Conservation (phyloP, 176 grass and related monocot genomes). For the Melocanna baccifera region DNA sequence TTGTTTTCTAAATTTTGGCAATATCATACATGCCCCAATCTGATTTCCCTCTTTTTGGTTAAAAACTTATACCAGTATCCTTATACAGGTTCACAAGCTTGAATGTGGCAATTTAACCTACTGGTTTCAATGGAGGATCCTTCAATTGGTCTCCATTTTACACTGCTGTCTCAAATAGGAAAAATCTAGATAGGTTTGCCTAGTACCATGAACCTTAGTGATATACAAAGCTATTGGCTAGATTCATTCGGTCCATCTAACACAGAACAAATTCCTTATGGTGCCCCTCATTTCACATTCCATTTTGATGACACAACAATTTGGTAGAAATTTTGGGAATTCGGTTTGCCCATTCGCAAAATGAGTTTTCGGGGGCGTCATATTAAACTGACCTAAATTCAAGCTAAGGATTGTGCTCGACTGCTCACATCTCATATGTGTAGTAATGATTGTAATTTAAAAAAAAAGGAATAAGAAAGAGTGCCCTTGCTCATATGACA, state of each 20-base stretch:
- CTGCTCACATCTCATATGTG: background rate
- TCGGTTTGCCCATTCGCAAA: background rate
- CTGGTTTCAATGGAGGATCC: background rate
- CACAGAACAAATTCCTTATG: background rate
- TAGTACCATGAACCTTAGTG: constrained; percentile 14
- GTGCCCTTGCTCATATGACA: background rate
- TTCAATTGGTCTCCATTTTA: background rate
- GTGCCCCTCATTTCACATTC: background rate
- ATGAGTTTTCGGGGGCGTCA: too few species aligned
- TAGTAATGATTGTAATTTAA: background rate
- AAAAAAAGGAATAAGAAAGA: background rate
- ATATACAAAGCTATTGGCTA: background rate
- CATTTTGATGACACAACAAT: background rate
- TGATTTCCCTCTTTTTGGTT: background rate
- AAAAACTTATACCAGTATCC: background rate
- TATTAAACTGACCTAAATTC: background rate
- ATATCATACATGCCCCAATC: background rate
- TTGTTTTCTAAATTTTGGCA: background rate
- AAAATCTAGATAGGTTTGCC: background rate
- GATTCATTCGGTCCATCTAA: background rate
- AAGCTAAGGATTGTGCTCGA: background rate
- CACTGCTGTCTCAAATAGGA: background rate
- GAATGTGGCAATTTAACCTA: background rate
- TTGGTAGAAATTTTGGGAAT: background rate
- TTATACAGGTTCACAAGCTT: constrained; percentile 29